Evolutionary conservation across 2,329 filamentous ascomycete genomes (phyloP), one percentile per base, ranked within the genome.

Genomic region (Didymella keratinophila): DNA sequence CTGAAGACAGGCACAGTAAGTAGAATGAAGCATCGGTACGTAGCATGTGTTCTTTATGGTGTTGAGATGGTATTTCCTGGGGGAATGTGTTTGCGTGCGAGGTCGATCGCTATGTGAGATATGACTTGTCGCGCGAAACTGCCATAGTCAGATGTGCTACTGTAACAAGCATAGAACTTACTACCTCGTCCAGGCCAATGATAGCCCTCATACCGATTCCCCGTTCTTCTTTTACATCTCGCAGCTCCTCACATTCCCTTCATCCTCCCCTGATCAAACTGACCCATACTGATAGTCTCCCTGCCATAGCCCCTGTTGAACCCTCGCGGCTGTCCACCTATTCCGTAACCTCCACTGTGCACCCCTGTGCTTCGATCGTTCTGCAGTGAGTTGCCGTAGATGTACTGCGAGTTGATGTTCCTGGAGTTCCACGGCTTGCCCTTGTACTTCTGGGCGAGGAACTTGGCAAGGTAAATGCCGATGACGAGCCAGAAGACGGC

Each of bases 401-500:
- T 30, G 14, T 27, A 54, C 32, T 41, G 46, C 34, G 45, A 41
- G 14, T 58, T 50, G 16, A 58, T 46, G 1, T 25, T 18, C 2
- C 32, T 30, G 4, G n/a, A n/a, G 1, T 37, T 54, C 49, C 50
- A 60, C 1, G 56, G 44, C 12, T 44, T 53, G 6, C 60, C 58
- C 14, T 62, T 62, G 11, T 63, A 64, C 9, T 67, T 58, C 42
- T 69, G 67, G 20, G 68, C 67, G 6, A 69, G 56, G 58, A 63
- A 69, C 16, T 41, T 49, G 18, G 66, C 66, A 10, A 70, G 57
- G 28, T 65, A 27, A 12, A 67, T 14, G 11, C 67, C 67, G 16
- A 69, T 54, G 25, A 47, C 25, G 16, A 56, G 53, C 67, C 67
- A 70, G 34, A 55, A 58, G 12, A 52, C 9, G 21, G 67, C 67